Conservation (phyloP, 148 eudicot species). For the Rhododendron kiyosumense region DNA sequence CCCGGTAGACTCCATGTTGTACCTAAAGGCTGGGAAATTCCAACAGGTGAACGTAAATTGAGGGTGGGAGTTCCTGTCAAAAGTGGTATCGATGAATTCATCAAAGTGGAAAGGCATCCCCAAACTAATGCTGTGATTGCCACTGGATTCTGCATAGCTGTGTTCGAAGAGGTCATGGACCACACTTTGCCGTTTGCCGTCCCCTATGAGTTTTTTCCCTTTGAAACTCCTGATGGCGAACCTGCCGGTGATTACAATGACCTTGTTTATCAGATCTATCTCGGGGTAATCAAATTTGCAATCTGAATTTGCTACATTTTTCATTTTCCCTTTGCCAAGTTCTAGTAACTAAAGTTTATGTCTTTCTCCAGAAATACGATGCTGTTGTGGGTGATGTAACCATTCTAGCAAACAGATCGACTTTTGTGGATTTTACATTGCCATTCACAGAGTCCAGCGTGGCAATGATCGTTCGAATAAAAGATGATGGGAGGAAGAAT, state of each 20-base stretch:
- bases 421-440: conserved; percentile 51
- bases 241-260: conserved; percentile 24
- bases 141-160: conserved; percentile 50
- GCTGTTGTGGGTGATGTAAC: conserved; percentile 16
- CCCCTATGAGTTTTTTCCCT: conserved; percentile 26
- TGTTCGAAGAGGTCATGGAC: conserved; percentile 39
- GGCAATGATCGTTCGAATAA: conserved; percentile 42
- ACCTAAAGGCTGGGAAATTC: conserved; percentile 64
- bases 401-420: conserved; percentile 25
- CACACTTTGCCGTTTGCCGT: conserved; percentile 23
- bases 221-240: background rate
- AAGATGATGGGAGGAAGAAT: conserved; percentile 34
- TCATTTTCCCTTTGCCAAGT: background rate
- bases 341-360: background rate
- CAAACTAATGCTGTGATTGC: conserved; percentile 7
- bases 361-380: conserved; percentile 38
- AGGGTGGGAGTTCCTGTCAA: conserved; percentile 40
- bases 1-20: conserved; percentile 38
- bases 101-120: conserved; percentile 25
- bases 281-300: conserved; percentile 21
- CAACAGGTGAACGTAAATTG: conserved; percentile 29
- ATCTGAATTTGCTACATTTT: background rate
- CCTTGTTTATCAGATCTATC: conserved; percentile 31
- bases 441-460: conserved; percentile 69
- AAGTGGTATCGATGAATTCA: conserved; percentile 24